phyloP scores from a whole-genome alignment of 2,329 filamentous ascomycete genomes.

The Scortechinia acanthostroma region DNA sequence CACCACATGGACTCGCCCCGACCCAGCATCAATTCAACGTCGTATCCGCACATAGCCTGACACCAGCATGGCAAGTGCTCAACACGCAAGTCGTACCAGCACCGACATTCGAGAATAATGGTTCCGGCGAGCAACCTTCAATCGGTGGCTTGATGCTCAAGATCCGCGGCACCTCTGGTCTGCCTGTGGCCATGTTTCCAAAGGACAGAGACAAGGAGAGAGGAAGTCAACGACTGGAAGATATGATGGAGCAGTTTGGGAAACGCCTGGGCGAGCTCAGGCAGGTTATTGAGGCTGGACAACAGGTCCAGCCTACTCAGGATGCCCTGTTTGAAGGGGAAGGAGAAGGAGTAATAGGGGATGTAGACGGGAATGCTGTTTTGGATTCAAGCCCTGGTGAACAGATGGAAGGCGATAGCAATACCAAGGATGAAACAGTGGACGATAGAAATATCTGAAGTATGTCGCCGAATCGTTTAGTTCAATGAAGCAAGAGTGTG shows the following conservation, averaged over 20 bases:
- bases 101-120: not conserved
- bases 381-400: too few species aligned
- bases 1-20: not conserved
- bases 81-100: not conserved
- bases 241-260: conserved; percentile 1
- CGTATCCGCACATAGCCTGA: not conserved
- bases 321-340: too few species aligned
- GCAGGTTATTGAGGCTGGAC: not conserved
- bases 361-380: too few species aligned
- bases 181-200: not conserved
- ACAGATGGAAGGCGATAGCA: too few species aligned
- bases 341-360: too few species aligned
- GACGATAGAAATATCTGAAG: too few species aligned
- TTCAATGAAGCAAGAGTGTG: too few species aligned
- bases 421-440: not conserved
- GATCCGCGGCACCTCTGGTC: not conserved
- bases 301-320: too few species aligned
- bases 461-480: too few species aligned
- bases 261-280: not conserved
- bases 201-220: not conserved
- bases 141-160: not conserved
- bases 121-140: not conserved
- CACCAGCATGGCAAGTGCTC: not conserved
- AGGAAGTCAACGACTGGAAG: conserved; percentile 1
- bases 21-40: not conserved